Base-by-base conservation (phyloP, 1,284 basidiomycete species). In the Rhodotorula sp. region DNA sequence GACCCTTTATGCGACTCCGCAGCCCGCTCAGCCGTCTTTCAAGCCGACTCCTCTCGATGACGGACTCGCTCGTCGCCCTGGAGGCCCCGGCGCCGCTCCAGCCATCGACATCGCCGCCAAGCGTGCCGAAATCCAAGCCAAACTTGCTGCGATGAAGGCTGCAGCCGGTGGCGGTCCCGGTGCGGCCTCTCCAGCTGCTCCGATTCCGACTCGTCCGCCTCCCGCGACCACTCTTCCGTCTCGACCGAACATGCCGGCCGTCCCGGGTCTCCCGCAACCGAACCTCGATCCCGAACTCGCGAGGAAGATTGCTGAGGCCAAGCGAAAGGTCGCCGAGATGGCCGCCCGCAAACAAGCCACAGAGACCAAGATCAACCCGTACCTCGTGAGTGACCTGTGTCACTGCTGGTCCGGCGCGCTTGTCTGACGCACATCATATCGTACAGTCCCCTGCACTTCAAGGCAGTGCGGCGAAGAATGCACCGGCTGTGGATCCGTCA, bases 381-480 rank as follows among this genome's bases (percentile, higher is more conserved):
- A 93, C 82, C 87, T 92, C 85, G 90, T 90, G 43, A 61, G 86
- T 81, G 16, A 50, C 21, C 60, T 16, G 4, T 3, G 26, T 16
- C 31, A 48, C 50, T 45, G 23, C 47, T 15, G n/a, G 14, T n/a
- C 54, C 48, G 19, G 7, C 23, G 8, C 2, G 23, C 8, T 8
- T 3, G 7, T 10, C 28, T 16, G 12, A 26, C 7, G 14, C 18
- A 7, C 12, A 14, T 49, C 1, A 45, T 23, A 16, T 21, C n/a
- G 31, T 57, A 18, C 68, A 66, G 64, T 68, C 64, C 7, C 54
- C 67, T 28, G 58, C 43, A 21, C 65, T 71, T 31, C 66, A 71
- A 34, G 68, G 68, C 16, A 19, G 54, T 16, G 67, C 54, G 47
- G 67, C 59, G 60, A 70, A 73, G 49, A 65, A 69, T 64, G 74